Percentiles rank a stretch among this genome's conserved stretches.
Evolutionary conservation across 2,329 filamentous ascomycete genomes (phyloP).

Genomic region (Aspergillus transmontanensis): DNA sequence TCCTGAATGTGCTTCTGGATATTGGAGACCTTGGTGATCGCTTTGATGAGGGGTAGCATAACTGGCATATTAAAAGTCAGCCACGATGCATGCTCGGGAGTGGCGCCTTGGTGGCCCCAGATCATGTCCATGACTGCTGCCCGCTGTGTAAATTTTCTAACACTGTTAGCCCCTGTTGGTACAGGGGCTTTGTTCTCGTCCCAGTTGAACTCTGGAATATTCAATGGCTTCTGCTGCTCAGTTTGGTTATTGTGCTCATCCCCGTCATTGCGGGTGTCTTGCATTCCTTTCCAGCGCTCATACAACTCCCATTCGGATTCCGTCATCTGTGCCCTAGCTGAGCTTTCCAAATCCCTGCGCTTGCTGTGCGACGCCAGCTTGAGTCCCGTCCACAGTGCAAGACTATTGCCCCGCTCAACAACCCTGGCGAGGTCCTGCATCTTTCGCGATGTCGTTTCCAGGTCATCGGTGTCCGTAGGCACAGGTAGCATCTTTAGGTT

Average conservation of each 20-base stretch:
- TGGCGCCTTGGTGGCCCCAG: conserved; percentile 25
- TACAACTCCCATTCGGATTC: conserved; percentile 16
- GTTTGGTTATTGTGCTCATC: neutral
- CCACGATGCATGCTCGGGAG: conserved; percentile 28
- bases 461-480: conserved; percentile 19
- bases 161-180: conserved; percentile 20
- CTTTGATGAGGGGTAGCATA: conserved; percentile 27
- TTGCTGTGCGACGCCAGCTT: conserved; percentile 9
- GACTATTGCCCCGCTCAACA: conserved; percentile 21
- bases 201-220: conserved; percentile 22
- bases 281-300: neutral
- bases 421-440: conserved; percentile 18
- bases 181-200: conserved; percentile 17
- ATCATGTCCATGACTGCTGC: conserved; percentile 25
- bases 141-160: conserved; percentile 21
- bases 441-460: conserved; percentile 22
- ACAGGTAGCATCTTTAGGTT: conserved; percentile 15
- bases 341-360: conserved; percentile 11
- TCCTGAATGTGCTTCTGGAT: conserved; percentile 19
- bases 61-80: conserved; percentile 19
- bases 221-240: neutral
- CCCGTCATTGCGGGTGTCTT: neutral
- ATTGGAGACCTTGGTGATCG: conserved; percentile 22
- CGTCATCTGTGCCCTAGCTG: conserved; percentile 19
- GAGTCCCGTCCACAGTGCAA: conserved; percentile 23